Evolutionary conservation across 352 stramenopile species (phyloP).

Genomic region (Phytophthora hibernalis): DNA sequence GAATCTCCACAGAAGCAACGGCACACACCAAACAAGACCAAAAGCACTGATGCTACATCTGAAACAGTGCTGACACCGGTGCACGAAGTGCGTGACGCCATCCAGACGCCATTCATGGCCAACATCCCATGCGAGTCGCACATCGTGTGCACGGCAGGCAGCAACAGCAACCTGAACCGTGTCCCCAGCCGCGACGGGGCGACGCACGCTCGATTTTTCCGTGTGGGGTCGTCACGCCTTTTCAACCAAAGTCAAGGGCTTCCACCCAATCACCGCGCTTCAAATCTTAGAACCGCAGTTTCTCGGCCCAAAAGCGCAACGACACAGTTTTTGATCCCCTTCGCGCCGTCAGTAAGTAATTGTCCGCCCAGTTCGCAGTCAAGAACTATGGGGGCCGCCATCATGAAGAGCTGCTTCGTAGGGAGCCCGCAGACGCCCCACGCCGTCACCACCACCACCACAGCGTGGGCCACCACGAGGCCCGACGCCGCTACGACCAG

Average conservation of each 20-base stretch:
- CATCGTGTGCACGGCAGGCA: background rate
- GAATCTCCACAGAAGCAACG: too few species aligned
- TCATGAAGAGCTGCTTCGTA: constrained; percentile 52
- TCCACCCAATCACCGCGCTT: background rate
- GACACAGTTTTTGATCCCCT: background rate
- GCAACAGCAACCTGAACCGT: background rate
- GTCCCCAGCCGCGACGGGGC: constrained; percentile 6
- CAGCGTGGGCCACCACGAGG: constrained; percentile 25
- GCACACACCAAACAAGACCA: too few species aligned
- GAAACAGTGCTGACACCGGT: too few species aligned
- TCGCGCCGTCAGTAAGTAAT: constrained; percentile 6
- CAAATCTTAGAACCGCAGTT: constrained; percentile 21
- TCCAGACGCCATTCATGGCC: too few species aligned
- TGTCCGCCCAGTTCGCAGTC: background rate
- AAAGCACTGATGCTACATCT: too few species aligned
- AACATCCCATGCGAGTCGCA: background rate
- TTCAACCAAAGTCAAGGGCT: constrained; percentile 28
- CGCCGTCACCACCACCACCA: constrained; percentile 16
- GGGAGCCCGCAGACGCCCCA: constrained; percentile 31
- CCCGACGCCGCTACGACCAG: constrained; percentile 35
- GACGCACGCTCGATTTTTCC: constrained; percentile 23
- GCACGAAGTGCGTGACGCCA: too few species aligned
- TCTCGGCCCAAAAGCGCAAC: constrained; percentile 2
- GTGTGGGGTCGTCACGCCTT: constrained; percentile 13
- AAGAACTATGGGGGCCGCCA: constrained; percentile 41